Evolutionary conservation across 202 grass and related monocot species (phyloP), one percentile per base, ranked within the genome.

Genomic region (Zizania palustris): DNA sequence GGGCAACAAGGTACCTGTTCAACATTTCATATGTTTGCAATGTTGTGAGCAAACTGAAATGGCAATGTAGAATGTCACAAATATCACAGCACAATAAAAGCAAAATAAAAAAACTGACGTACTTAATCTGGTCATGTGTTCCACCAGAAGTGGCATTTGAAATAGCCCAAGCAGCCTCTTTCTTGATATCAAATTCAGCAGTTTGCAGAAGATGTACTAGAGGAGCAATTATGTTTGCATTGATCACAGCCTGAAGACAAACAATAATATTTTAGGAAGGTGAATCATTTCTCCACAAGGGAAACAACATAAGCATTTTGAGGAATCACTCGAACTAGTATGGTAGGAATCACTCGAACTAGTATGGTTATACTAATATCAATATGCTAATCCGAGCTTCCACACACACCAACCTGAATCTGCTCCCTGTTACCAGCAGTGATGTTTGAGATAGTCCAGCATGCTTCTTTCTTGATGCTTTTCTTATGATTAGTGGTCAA

Each of bases 391-490:
- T 60, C 50, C 20, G 22, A 34, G 68, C 35, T 69, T 63, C 4
- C 1, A 22, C 11, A 9, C 20, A 67, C 20, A 86, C 77, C 53
- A 83, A 98, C 95, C 91, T 98, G 91, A 86, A 98, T 98, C 61
- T 98, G 96, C 14, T 95, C 91, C 86, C 80, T 86, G 77, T 98
- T 98, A 62, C 96, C 96, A 81, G 96, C 96, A 81, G 96, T 98
- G 50, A 98, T 92, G 80, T 98, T 98, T 64, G 96, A 98, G 71
- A 95, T 95, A 9, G 96, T 98, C 96, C 91, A 98, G 83, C 96
- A 98, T 65, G 89, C 96, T 95, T 98, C 96, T 67, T 98, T 98
- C 91, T 98, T 98, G 68, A 98, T 98, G 83, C 91, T 95, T 86
- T 98, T 98, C 83, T 98, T 98, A 74, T 98, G 91, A 76, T 95